Evolutionary conservation across 306 rosid genomes (phyloP).

Genomic region (Delonix regia): DNA sequence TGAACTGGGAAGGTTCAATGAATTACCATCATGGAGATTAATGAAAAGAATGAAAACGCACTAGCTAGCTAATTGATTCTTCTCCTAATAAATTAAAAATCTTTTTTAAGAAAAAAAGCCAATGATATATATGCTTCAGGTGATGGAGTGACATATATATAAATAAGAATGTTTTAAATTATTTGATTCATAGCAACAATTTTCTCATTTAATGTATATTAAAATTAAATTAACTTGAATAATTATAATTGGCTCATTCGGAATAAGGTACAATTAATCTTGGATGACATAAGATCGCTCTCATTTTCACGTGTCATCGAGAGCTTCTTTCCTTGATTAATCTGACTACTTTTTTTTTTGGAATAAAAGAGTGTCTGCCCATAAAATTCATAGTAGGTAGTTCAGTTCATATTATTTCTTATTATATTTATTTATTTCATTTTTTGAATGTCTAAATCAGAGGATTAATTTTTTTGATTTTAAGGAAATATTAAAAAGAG

Average conservation of each 20-base stretch:
- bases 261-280: slow-evolving; percentile 1
- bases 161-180: neutral
- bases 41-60: neutral
- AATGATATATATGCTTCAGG: too few relatives aligned
- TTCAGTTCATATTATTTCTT: too few relatives aligned
- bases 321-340: slow-evolving; percentile 22
- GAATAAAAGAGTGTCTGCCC: slow-evolving; percentile 37
- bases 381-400: slow-evolving; percentile 27
- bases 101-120: too few relatives aligned
- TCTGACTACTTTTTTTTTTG: neutral
- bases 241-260: neutral
- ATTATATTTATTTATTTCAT: too few relatives aligned
- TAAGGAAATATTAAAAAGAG: too few relatives aligned
- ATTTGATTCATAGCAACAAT: neutral
- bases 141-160: too few relatives aligned
- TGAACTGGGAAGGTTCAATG: neutral
- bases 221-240: too few relatives aligned
- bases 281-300: slow-evolving; percentile 17
- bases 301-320: slow-evolving; percentile 35
- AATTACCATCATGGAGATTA: neutral
- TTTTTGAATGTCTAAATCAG: too few relatives aligned
- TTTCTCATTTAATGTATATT: too few relatives aligned
- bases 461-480: too few relatives aligned
- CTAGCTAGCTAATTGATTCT: too few relatives aligned
- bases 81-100: too few relatives aligned